Evolutionary conservation across 306 rosid species (phyloP), one percentile per base, ranked within the genome.

Genomic region (Cucurbita ficifolia): DNA sequence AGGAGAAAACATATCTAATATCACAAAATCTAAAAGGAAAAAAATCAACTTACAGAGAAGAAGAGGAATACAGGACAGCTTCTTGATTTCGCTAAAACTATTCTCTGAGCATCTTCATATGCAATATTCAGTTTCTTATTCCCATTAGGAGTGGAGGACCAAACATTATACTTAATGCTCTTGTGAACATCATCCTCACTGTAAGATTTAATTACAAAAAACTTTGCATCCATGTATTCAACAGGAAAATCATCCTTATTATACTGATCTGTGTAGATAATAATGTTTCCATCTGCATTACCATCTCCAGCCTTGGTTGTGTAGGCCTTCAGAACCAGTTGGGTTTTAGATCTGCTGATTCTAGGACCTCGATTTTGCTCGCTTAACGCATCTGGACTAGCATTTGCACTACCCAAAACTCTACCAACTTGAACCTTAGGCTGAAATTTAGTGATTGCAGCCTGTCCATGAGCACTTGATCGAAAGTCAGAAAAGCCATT

Each of bases 111-210:
- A 83, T 90, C 89, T 79, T 87, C 97, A 56, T 81, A 87, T 40
- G 97, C 96, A 78, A 61, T 80, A 74, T 75, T 82, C 74, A 93
- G 78, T 85, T 93, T 93, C 86, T 85, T 90, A 84, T 93, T 93
- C 74, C 98, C 98, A 80, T 90, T 96, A 65, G 92, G 90, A 17
- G 98, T 93, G 51, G 98, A 93, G 5, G 98, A 93, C 98, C 98
- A 93, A 75, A 93, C 89, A 84, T 88, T 93, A 82, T 93, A 93
- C 76, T 93, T 93, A 53, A 93, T 81, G 81, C 98, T 93, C 83
- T 90, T 93, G 84, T 93, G 98, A 65, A 93, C 97, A 85, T 93
- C 98, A 83, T 93, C 98, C 83, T 93, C 98, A 16, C 97, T 93
- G 84, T 93, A 93, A 5, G 98, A 93, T 84, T 93, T 93, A 69